Base-by-base conservation (phyloP, 495 filamentous ascomycete genomes). In the Trichoderma erinaceum region DNA sequence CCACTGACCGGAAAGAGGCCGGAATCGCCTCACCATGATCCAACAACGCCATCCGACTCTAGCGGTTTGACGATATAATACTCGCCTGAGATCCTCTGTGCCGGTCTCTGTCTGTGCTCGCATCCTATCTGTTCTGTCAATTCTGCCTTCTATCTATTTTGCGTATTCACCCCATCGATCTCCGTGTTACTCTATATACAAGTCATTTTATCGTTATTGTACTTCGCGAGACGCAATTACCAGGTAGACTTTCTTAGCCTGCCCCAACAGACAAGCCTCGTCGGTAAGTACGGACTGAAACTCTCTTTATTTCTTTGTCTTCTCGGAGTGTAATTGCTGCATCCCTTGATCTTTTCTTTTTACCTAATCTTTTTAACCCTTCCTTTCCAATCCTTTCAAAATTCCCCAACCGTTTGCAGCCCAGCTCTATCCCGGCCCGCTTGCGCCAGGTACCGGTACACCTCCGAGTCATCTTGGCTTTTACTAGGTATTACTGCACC, bases 401-500 rank as follows among this genome's bases (percentile, higher is more conserved):
- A 29, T 15, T 29, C 35, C 23, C 56, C 10, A 12, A 15, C 56
- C 27, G 12, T 25, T 18, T 61, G 56, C 56, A 61, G 56, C 56
- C 16, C 56, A 61, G 27, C 56, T 13, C 12, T 32, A 23, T 32
- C 25, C 56, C 56, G 25, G 56, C 27, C 56, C 27, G 56, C 56
- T 61, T 61, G 56, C 56, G 8, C 56, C 27, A 61, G 12, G 56
- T 61, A 61, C 25, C 25, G 56, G 27, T 61, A 61, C 56, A 12
- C 15, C 56, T 29, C 25, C 56, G 29, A 52, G n/a, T 29, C 29
- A 23, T 25, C 16, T 32, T 16, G 10, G n/a, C 13, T 16, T 18
- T 61, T 61, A 61, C 56, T 25, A 61, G 56, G 56, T 32, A 61
- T 61, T 61, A 0, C 56, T 61, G 56, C 56, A 61, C 56, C 56